A percentile compares a stretch with the other conserved stretches of the same genome.
These are phyloP conservation scores for Biancaea sappan DNA, from an alignment of 306 rosid species.

Conservation along the genomic window DNA sequence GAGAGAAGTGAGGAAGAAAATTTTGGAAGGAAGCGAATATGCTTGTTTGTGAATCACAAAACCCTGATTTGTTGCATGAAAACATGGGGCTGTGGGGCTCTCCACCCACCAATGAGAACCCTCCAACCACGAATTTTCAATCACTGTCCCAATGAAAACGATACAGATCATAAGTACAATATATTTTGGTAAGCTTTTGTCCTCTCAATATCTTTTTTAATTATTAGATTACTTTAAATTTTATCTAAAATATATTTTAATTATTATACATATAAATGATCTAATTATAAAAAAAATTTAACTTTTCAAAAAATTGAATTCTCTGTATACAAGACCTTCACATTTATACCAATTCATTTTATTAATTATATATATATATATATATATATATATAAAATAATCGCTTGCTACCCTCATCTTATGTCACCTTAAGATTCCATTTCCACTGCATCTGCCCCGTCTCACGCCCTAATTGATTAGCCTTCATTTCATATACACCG, in stretches of 20 bases:
- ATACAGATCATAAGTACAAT: background rate
- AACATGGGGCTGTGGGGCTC: slow-evolving; percentile 34
- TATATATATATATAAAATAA: no score
- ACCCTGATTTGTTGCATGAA: slow-evolving; percentile 60
- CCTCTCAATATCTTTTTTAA: no score
- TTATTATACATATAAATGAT: no score
- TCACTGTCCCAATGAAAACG: slow-evolving; percentile 20
- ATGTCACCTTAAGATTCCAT: background rate
- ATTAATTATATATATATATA: no score
- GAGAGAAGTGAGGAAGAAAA: background rate
- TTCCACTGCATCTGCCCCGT: background rate
- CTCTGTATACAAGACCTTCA: no score
- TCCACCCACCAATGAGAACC: slow-evolving; percentile 41
- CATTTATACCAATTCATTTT: no score
- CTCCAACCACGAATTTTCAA: slow-evolving; percentile 35
- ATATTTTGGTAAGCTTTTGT: no score
- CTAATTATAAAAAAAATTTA: no score
- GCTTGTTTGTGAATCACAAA: slow-evolving; percentile 18
- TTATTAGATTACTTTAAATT: no score
- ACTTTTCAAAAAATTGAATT: no score
- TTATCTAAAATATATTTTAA: no score
- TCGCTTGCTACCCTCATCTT: background rate
- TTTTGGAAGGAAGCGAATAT: background rate
- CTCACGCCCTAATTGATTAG: background rate
- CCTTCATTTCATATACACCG: no score